Conservation (phyloP, 257 asterid species). For the Solanum rostratum region DNA sequence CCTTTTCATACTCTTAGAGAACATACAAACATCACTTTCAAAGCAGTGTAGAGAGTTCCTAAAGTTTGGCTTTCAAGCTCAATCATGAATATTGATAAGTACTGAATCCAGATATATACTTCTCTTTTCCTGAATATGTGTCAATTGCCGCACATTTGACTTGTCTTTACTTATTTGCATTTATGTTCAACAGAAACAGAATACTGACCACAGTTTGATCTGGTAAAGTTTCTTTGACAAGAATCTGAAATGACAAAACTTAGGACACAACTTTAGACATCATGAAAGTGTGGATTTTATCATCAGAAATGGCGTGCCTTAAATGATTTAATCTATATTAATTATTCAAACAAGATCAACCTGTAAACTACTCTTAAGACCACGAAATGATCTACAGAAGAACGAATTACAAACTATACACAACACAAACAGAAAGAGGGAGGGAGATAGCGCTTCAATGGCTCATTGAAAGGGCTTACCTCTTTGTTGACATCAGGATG, state of each 20-base stretch:
- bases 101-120: not conserved
- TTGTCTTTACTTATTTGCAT: not conserved
- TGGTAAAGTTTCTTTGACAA: not conserved
- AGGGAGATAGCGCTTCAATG: not conserved
- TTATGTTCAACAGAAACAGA: not conserved
- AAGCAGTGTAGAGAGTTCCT: not conserved
- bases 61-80: not conserved
- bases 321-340: not conserved
- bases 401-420: not conserved
- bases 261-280: not conserved
- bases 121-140: not conserved
- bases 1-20: not conserved
- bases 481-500: slow-evolving; percentile 94
- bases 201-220: not conserved
- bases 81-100: not conserved
- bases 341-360: not conserved
- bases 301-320: not conserved
- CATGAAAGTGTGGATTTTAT: not conserved
- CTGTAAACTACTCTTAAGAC: not conserved
- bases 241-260: not conserved
- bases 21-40: not conserved
- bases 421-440: not conserved
- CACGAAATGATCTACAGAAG: not conserved
- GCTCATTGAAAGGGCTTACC: slow-evolving; percentile 19
- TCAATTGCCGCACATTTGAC: not conserved